Base-by-base conservation (phyloP, 2,329 filamentous ascomycete genomes). In the Hansfordia pulvinata region DNA sequence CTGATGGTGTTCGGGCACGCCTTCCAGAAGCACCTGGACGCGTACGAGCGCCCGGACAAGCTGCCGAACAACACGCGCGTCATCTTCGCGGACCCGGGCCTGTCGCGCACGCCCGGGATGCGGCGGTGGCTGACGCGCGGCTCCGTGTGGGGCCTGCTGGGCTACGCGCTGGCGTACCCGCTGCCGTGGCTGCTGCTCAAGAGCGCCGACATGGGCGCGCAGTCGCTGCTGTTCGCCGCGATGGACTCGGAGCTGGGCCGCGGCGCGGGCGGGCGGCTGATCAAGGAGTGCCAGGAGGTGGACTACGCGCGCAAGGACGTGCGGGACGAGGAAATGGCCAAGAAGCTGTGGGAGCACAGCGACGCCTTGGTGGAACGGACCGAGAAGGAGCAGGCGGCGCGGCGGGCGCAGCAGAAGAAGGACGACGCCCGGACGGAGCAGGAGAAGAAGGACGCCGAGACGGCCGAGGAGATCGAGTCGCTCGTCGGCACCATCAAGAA, bases 141-240 rank as follows among this genome's bases (percentile, higher is more conserved):
- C 6, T 82, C 81, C 3, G 60, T 98, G 0, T 75, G 73, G 65
- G 86, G 86, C 0, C 59, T 98, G 12, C 50, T 75, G 0, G 25
- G 83, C 11, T 98, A 98, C 51, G 49, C 93, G 6, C 23, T 78
- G 8, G 70, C 73, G 18, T 98, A 88, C 62, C 65, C 79, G 2
- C 38, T 93, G 0, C 83, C 81, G 50, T 96, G 88, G 83, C 52
- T 98, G 13, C 50, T 94, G 2, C 60, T 98, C 28, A 96, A 98
- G 53, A 86, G 80, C 18, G 70, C 85, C 1, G 56, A 75, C 27
- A 76, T 81, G 54, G 90, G 83, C 3, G 82, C 88, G 1, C 86
- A 98, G 54, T 85, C 80, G 5, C 74, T 96, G 24, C 58, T 96
- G 7, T 77, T 76, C 38, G 86, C 86, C 1, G 75, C 76, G 2